These are phyloP conservation scores for Violaceomyces palustris DNA, from an alignment of 1,284 basidiomycete species.

Conservation along the genomic window DNA sequence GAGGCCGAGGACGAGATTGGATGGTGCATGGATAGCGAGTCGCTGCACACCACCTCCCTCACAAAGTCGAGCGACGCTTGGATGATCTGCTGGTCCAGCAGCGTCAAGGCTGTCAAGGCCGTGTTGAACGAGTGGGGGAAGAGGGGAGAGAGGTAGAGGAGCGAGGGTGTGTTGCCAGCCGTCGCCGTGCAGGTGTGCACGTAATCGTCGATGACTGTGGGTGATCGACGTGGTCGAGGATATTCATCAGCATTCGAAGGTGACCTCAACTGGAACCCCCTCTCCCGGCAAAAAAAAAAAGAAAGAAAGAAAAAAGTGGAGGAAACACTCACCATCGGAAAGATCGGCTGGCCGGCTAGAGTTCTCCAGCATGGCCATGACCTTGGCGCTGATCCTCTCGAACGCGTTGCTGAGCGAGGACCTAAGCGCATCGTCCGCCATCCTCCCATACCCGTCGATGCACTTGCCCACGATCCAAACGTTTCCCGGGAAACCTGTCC, in stretches of 20 bases:
- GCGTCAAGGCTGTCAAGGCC: conserved; percentile 30
- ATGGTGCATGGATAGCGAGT: conserved; percentile 42
- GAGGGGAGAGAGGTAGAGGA: conserved; percentile 59
- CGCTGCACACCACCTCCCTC: conserved; percentile 66
- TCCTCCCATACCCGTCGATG: conserved; percentile 37
- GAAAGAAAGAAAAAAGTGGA: conserved; percentile 62
- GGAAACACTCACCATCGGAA: conserved; percentile 20
- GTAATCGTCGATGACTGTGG: conserved; percentile 88
- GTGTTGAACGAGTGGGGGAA: conserved; percentile 54
- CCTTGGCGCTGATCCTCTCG: conserved; percentile 36
- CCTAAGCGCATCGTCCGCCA: conserved; percentile 16
- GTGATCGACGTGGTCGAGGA: conserved; percentile 2
- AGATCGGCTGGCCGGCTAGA: conserved; percentile 25
- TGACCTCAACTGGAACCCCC: too few relatives aligned
- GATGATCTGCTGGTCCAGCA: conserved; percentile 63
- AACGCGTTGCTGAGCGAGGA: conserved; percentile 30
- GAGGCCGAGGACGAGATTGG: too few relatives aligned
- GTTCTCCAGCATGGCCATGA: conserved; percentile 24
- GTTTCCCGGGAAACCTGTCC: conserved; percentile 78
- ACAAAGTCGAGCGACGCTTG: conserved; percentile 77
- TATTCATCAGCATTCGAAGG: too few relatives aligned
- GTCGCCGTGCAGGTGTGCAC: conserved; percentile 73
- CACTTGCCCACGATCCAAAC: conserved; percentile 90
- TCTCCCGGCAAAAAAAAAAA: too few relatives aligned
- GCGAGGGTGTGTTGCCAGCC: conserved; percentile 65